These are phyloP conservation scores for Sporothrix brunneoviolacea DNA, from an alignment of 2,329 filamentous ascomycete species.

Conservation along the genomic window DNA sequence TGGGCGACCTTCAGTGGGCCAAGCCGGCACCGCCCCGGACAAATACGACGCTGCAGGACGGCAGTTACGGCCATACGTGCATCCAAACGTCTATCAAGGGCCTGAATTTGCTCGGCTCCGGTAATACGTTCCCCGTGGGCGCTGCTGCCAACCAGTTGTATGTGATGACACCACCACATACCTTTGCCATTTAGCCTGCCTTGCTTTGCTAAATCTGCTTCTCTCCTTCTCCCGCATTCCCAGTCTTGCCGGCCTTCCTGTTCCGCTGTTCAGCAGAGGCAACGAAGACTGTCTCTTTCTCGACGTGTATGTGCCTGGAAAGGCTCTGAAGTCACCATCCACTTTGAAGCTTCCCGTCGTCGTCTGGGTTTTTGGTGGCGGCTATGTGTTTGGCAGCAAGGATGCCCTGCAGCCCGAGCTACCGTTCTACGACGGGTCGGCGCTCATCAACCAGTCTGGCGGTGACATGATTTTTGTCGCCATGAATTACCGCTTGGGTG, in stretches of 20 bases:
- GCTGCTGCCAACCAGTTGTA: conserved; percentile 29
- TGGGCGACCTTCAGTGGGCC: conserved; percentile 33
- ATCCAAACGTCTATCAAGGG: conserved; percentile 22
- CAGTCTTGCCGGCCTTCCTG: conserved; percentile 27
- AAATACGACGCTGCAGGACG: conserved; percentile 22
- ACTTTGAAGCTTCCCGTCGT: conserved; percentile 35
- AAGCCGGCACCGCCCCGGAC: conserved; percentile 31
- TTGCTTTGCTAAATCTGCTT: too few species aligned
- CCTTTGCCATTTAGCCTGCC: too few species aligned
- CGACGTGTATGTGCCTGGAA: conserved; percentile 41
- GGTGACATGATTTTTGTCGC: conserved; percentile 39
- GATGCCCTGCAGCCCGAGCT: conserved; percentile 27
- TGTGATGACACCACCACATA: too few species aligned
- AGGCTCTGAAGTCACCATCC: conserved; percentile 30
- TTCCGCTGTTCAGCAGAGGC: conserved; percentile 25
- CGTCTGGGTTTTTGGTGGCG: conserved; percentile 41
- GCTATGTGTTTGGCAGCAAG: conserved; percentile 37
- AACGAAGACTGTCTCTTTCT: conserved; percentile 44
- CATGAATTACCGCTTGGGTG: conserved; percentile 43
- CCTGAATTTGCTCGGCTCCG: conserved; percentile 27
- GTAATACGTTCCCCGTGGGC: conserved; percentile 28
- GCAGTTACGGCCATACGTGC: conserved; percentile 22
- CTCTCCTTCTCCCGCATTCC: too few species aligned
- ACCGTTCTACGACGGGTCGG: conserved; percentile 33
- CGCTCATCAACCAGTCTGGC: conserved; percentile 28